Evolutionary conservation across 352 stramenopile genomes (phyloP).

Genomic region (Phytophthora uliginosa): DNA sequence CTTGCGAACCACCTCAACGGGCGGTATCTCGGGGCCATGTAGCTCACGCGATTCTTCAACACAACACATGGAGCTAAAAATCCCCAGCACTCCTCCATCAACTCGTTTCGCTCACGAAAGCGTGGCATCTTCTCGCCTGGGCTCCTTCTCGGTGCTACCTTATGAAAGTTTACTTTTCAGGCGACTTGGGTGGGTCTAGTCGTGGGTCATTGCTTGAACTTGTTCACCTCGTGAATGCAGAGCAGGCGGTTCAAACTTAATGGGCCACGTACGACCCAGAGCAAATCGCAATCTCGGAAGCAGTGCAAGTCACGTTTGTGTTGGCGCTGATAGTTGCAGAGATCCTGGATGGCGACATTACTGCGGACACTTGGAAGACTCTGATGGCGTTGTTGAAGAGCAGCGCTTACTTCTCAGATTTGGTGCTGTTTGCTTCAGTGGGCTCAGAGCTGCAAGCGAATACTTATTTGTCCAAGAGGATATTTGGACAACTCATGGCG

Average conservation of each 20-base stretch:
- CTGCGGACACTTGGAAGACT: not conserved
- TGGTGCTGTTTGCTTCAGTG: not conserved
- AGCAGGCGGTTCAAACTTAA: not conserved
- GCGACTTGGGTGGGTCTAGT: not conserved
- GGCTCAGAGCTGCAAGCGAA: not conserved
- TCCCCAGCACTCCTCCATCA: no score
- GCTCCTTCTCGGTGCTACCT: no score
- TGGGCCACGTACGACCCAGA: not conserved
- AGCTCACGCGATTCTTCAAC: no score
- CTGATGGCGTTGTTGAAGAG: not conserved
- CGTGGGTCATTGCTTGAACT: not conserved
- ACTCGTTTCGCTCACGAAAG: no score
- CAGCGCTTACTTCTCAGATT: not conserved
- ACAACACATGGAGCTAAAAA: no score
- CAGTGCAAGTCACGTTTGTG: not conserved
- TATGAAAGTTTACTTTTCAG: no score
- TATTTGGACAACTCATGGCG: not conserved
- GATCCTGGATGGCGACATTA: not conserved
- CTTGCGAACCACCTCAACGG: no score
- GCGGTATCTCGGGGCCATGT: no score
- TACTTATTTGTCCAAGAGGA: not conserved
- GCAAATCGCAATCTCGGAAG: not conserved
- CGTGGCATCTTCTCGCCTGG: no score
- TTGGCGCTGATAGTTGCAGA: not conserved
- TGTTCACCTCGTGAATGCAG: not conserved